Conservation (phyloP, 108 stramenopile genomes). For the Conticribra guillardii region DNA sequence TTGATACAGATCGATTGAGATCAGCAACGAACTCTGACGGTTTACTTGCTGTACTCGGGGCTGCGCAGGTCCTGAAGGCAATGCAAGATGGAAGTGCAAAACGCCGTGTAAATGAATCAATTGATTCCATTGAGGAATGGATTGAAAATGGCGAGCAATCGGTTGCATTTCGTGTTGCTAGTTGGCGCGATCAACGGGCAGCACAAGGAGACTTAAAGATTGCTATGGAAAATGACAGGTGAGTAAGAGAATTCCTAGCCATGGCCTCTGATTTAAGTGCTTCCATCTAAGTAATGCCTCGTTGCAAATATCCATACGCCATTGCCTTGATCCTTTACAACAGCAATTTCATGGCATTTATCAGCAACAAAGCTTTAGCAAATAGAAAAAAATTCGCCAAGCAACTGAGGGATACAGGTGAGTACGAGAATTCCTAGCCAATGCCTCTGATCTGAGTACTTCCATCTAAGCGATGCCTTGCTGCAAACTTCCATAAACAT, state of each 20-base stretch:
- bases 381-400: constrained; percentile 83
- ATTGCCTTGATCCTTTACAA: too few relatives aligned
- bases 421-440: too few relatives aligned
- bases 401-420: constrained; percentile 75
- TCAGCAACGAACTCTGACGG: constrained; percentile 91
- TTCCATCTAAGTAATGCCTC: too few relatives aligned
- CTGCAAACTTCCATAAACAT: too few relatives aligned
- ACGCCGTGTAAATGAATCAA: constrained; percentile 68
- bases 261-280: too few relatives aligned
- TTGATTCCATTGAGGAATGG: constrained; percentile 88
- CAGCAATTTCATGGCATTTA: constrained; percentile 91
- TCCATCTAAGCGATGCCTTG: too few relatives aligned
- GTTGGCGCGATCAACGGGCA: constrained; percentile 88
- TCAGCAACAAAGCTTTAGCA: constrained; percentile 85
- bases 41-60: constrained; percentile 82
- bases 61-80: constrained; percentile 81
- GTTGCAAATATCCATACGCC: too few relatives aligned
- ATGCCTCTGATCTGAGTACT: too few relatives aligned
- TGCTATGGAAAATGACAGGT: constrained; percentile 70
- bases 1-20: constrained; percentile 87
- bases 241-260: too few relatives aligned
- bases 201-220: constrained; percentile 90
- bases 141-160: constrained; percentile 83
- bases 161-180: constrained; percentile 88
- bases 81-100: constrained; percentile 87